phyloP scores from a whole-genome alignment of 257 asterid genomes.

The Leonotis leonurus region DNA sequence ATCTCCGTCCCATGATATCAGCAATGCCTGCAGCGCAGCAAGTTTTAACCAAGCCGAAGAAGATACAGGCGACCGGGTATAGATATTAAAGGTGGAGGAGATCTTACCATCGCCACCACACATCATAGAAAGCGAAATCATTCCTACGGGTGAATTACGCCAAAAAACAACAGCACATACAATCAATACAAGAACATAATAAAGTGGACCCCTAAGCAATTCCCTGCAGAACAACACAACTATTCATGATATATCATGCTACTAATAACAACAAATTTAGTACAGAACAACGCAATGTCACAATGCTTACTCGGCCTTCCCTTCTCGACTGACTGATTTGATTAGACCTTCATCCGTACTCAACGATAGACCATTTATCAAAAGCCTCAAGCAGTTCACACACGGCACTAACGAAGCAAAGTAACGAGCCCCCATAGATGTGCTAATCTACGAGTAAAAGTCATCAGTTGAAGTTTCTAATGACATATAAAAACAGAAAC shows the following conservation, averaged over 20 bases:
- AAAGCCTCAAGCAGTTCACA: conserved; percentile 67
- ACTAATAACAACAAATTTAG: background rate
- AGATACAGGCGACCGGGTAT: background rate
- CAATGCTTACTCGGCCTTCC: conserved; percentile 72
- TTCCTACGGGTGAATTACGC: conserved; percentile 94
- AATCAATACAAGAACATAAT: conserved; percentile 68
- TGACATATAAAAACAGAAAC: background rate
- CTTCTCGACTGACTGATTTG: conserved; percentile 83
- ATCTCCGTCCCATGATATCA: conserved; percentile 89
- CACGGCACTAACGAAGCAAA: conserved; percentile 80
- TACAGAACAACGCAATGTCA: background rate
- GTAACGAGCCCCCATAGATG: conserved; percentile 78
- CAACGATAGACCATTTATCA: conserved; percentile 75
- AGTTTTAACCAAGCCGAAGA: conserved; percentile 3
- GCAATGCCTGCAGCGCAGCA: conserved; percentile 57
- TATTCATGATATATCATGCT: background rate
- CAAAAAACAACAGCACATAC: conserved; percentile 62
- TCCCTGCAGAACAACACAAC: conserved; percentile 44
- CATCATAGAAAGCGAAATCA: conserved; percentile 84
- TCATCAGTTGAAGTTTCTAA: conserved; percentile 29
- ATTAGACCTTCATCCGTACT: conserved; percentile 66
- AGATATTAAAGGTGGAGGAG: background rate
- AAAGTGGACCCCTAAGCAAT: conserved; percentile 94
- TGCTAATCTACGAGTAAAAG: conserved; percentile 68
- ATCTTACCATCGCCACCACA: conserved; percentile 91